Evolutionary conservation across 177 flowering plant genomes (phyloP).

Genomic region (Tripterygium wilfordii): DNA sequence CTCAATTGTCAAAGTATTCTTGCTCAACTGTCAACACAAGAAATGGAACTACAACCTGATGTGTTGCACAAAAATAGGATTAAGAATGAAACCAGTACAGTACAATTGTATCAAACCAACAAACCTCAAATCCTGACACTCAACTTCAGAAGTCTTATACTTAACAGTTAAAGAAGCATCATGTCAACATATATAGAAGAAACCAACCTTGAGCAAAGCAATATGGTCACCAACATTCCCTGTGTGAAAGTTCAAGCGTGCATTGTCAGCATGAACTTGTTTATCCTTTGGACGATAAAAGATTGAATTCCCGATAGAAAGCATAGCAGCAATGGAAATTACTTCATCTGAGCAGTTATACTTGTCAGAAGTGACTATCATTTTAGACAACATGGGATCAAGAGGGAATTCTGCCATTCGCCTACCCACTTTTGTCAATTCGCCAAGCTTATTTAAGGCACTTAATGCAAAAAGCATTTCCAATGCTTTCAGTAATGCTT

Average conservation of each 20-base stretch:
- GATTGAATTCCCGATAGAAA: constrained; percentile 88
- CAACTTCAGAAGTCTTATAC: too few relatives aligned
- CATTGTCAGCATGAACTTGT: constrained; percentile 97
- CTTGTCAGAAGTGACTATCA: constrained; percentile 69
- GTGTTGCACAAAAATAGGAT: too few relatives aligned
- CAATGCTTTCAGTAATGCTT: constrained; percentile 77
- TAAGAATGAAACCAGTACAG: too few relatives aligned
- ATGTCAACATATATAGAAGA: neutral
- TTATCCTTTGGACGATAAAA: constrained; percentile 98
- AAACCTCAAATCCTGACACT: too few relatives aligned
- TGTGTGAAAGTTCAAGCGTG: constrained; percentile 79
- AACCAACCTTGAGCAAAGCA: constrained; percentile 74
- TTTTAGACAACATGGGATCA: too few relatives aligned
- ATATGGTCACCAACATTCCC: constrained; percentile 98
- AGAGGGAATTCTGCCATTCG: constrained; percentile 97
- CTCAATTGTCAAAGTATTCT: too few relatives aligned
- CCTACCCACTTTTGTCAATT: constrained; percentile 83
- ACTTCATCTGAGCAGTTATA: constrained; percentile 84
- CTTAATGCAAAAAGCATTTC: constrained; percentile 76
- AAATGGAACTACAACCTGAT: too few relatives aligned
- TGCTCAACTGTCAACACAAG: too few relatives aligned
- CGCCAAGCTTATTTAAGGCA: constrained; percentile 82
- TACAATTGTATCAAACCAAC: too few relatives aligned
- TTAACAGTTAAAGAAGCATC: too few relatives aligned
- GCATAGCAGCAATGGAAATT: constrained; percentile 93